phyloP scores from a whole-genome alignment of 306 rosid species.

The Delonix regia region DNA sequence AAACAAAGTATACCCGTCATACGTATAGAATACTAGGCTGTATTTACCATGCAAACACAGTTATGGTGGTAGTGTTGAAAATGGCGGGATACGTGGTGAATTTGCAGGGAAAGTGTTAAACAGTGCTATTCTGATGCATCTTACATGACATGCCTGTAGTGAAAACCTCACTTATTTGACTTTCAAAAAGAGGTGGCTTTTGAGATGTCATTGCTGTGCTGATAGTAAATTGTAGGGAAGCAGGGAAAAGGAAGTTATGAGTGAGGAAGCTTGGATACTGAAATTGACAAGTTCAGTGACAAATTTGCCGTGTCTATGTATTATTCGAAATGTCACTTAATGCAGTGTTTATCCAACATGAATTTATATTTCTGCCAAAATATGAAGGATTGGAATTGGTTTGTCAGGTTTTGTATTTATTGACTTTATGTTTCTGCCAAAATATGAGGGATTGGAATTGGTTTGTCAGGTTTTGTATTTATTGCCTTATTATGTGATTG shows the following conservation, averaged over 20 bases:
- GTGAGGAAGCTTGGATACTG: not conserved
- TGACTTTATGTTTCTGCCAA: too few relatives aligned
- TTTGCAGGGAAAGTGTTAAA: not conserved
- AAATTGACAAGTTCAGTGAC: too few relatives aligned
- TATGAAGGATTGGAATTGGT: too few relatives aligned
- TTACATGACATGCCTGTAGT: not conserved
- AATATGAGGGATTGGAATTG: too few relatives aligned
- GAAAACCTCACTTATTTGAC: not conserved
- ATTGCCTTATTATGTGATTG: not conserved
- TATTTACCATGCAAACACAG: not conserved
- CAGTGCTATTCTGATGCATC: slow-evolving; percentile 1
- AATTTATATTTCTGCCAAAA: too few relatives aligned
- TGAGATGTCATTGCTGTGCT: too few relatives aligned
- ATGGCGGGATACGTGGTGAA: too few relatives aligned
- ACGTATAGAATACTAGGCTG: not conserved
- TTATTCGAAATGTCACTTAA: not conserved
- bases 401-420: slow-evolving; percentile 5
- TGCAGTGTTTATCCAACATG: not conserved
- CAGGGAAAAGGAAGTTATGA: not conserved
- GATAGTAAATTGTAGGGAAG: not conserved
- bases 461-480: slow-evolving; percentile 1
- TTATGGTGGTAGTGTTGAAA: not conserved
- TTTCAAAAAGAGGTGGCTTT: not conserved
- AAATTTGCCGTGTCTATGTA: too few relatives aligned
- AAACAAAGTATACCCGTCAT: not conserved